These are phyloP conservation scores for Aspergillus proliferans DNA, from an alignment of 2,329 filamentous ascomycete genomes.

Conservation along the genomic window DNA sequence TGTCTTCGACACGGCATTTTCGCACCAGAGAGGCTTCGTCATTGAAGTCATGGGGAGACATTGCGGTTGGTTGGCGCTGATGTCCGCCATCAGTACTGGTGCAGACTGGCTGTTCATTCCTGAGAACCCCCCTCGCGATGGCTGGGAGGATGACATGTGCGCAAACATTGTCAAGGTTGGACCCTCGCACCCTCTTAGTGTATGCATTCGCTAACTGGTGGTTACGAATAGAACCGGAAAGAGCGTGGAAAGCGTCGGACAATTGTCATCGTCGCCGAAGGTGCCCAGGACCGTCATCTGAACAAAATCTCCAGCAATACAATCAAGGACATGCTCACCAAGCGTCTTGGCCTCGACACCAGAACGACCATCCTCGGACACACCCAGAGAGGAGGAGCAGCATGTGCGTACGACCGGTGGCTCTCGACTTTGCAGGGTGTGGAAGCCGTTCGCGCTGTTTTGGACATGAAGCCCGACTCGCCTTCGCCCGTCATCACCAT, in stretches of 20 bases:
- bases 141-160: constrained; percentile 89
- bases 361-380: constrained; percentile 92
- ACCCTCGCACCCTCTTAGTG: not conserved
- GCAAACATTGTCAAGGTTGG: constrained; percentile 64
- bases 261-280: constrained; percentile 95
- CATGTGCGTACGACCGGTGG: constrained; percentile 91
- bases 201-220: not conserved
- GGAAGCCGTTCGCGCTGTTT: constrained; percentile 84
- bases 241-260: constrained; percentile 87
- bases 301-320: constrained; percentile 74
- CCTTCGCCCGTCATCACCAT: constrained; percentile 94
- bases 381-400: constrained; percentile 89
- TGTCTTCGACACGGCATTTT: constrained; percentile 86
- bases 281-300: constrained; percentile 76
- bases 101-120: constrained; percentile 97
- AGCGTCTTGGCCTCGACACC: constrained; percentile 77
- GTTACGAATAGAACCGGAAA: constrained; percentile 60
- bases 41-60: constrained; percentile 98
- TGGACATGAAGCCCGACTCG: constrained; percentile 81
- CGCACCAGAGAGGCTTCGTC: constrained; percentile 92
- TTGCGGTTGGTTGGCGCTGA: constrained; percentile 94
- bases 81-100: constrained; percentile 90
- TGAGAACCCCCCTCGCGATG: constrained; percentile 78
- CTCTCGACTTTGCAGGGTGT: constrained; percentile 88
- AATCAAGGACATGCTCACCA: constrained; percentile 82